Evolutionary conservation across 305 asterid species (phyloP), one percentile per base, ranked within the genome.

Genomic region (Euphrasia arctica): DNA sequence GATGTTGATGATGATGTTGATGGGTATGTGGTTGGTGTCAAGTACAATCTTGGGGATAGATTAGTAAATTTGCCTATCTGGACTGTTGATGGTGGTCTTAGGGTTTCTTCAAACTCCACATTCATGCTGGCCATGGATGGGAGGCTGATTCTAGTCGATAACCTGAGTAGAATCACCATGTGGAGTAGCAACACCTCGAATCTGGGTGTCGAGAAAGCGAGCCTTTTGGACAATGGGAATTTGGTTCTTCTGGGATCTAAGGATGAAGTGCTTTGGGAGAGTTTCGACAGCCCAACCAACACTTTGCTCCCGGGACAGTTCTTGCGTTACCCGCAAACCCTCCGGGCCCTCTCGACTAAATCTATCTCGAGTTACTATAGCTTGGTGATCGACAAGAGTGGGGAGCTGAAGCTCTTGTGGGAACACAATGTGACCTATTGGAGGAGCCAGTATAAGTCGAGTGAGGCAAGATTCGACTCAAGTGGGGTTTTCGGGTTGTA

Each of bases 351-450:
- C 63, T 79, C 95, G 0, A 62, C 82, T 0, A 76, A 70, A 59
- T 73, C 81, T 12, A 78, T 70, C 47, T 64, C 73, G 4, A 86
- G 95, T 67, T 86, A 83, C 80, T 86, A 86, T 25, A 82, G 15
- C 62, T 72, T 86, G 69, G 77, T 68, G 67, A 78, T 83, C 71
- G 62, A 67, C 54, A 72, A 65, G 54, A 39, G 48, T 2, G 86
- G 88, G 0, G 88, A 75, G 51, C 86, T 86, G 13, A 73, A 63
- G 10, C 88, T 86, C 6, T 74, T 75, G 41, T 86, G 95, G 95
- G 85, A 86, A 65, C 85, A 78, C 72, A 83, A 86, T 78, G 88
- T 86, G 72, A 86, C 95, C 52, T 86, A 86, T 72, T 86, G 95
- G 95, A 82, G 77, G 66, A 83, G 83, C 52, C 76, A 45, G 10